Evolutionary conservation across 2,329 filamentous ascomycete species (phyloP).

Genomic region (Thelonectria discophora): DNA sequence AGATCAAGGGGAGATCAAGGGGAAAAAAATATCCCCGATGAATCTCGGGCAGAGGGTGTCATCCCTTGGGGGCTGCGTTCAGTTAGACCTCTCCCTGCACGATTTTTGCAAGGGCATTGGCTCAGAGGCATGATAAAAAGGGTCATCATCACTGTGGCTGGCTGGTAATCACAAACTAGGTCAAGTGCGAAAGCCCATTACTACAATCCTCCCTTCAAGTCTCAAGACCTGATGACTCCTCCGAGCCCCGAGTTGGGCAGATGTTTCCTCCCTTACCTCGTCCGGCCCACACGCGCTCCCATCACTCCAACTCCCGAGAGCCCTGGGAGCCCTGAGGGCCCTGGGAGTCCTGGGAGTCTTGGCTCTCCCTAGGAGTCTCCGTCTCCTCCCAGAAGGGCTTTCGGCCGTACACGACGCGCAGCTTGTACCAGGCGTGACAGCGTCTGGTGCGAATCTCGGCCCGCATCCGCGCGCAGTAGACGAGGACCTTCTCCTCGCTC

Average conservation of each 20-base stretch:
- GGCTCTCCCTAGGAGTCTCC: not conserved
- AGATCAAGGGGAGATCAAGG: too few species aligned
- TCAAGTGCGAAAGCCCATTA: not conserved
- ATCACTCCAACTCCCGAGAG: too few species aligned
- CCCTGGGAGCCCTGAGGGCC: too few species aligned
- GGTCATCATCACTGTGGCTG: not conserved
- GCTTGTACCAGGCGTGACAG: not conserved
- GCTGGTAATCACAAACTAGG: not conserved
- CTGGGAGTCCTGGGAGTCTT: too few species aligned
- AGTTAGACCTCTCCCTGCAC: too few species aligned
- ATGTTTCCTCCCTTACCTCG: not conserved
- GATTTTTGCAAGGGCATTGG: not conserved
- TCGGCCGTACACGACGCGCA: not conserved
- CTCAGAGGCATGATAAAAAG: not conserved
- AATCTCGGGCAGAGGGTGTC: not conserved
- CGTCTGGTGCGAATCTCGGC: not conserved
- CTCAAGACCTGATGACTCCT: too few species aligned
- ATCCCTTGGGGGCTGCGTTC: not conserved
- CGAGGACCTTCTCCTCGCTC: slow-evolving; percentile 29
- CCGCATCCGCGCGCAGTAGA: slow-evolving; percentile 17
- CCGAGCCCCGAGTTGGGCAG: not conserved
- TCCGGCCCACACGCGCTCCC: not conserved
- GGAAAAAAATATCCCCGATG: not conserved
- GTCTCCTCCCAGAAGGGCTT: not conserved
- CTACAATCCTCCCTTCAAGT: not conserved